These are phyloP conservation scores for Tothia fuscella DNA, from an alignment of 2,329 filamentous ascomycete genomes.

Conservation along the genomic window DNA sequence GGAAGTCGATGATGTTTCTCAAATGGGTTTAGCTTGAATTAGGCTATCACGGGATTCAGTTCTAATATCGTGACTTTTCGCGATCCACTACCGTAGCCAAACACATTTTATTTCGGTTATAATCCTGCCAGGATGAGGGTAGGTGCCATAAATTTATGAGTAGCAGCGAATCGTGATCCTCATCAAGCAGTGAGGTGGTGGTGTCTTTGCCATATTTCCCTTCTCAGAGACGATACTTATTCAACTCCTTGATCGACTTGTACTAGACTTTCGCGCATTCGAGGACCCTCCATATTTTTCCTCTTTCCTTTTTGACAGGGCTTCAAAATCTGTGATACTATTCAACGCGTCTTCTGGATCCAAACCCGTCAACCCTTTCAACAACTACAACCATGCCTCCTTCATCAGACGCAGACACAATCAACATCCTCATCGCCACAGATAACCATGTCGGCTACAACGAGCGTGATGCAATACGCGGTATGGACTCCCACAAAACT, in stretches of 20 bases:
- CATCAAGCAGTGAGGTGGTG: too few species aligned
- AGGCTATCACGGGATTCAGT: not conserved
- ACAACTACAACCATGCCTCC: not conserved
- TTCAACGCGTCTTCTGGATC: not conserved
- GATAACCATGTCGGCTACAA: conserved; percentile 98
- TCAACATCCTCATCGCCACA: conserved; percentile 85
- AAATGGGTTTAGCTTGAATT: not conserved
- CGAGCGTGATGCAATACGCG: conserved; percentile 86
- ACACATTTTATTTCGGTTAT: too few species aligned
- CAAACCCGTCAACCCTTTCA: not conserved
- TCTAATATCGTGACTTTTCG: not conserved
- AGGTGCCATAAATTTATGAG: too few species aligned
- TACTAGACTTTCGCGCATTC: not conserved
- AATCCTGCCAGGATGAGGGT: too few species aligned
- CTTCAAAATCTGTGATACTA: not conserved
- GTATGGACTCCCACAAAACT: conserved; percentile 90
- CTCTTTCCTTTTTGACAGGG: not conserved
- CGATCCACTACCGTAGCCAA: too few species aligned
- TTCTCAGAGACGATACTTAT: too few species aligned
- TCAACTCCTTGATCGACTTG: too few species aligned
- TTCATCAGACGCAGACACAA: conserved; percentile 57
- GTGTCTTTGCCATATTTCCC: too few species aligned
- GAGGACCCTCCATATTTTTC: not conserved
- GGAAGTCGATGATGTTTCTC: conserved; percentile 11
- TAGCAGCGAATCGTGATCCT: too few species aligned